A percentile compares a stretch with the other conserved stretches of the same genome.
Conservation (phyloP, 345 rosid genomes). For the Camelina sativa region DNA sequence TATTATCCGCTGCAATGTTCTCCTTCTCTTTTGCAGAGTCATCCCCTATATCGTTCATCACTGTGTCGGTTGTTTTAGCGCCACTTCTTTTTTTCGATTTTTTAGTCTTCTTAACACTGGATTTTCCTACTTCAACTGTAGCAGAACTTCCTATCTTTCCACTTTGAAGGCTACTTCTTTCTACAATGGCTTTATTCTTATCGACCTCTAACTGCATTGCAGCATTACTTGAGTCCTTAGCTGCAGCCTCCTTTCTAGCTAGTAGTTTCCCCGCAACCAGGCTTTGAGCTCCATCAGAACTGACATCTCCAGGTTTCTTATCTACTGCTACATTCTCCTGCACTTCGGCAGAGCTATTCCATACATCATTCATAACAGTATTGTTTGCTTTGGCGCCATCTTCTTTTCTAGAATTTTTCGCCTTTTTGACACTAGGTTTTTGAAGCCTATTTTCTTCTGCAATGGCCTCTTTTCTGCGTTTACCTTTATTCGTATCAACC, state of each 20-base stretch:
- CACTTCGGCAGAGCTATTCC: constrained; percentile 39
- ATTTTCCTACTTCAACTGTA: constrained; percentile 44
- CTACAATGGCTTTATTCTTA: neutral
- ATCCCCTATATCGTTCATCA: constrained; percentile 27
- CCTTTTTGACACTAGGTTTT: constrained; percentile 34
- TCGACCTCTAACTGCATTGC: constrained; percentile 1
- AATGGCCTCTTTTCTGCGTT: constrained; percentile 33
- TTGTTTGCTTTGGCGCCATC: constrained; percentile 26
- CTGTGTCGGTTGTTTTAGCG: constrained; percentile 10
- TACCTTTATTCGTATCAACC: constrained; percentile 35
- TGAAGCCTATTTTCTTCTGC: constrained; percentile 24
- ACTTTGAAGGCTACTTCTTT: constrained; percentile 18
- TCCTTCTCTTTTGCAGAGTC: constrained; percentile 54
- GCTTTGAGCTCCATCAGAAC: constrained; percentile 37
- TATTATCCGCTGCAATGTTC: constrained; percentile 43
- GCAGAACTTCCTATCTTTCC: constrained; percentile 41
- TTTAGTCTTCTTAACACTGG: constrained; percentile 33
- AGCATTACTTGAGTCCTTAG: constrained; percentile 16
- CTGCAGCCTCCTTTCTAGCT: constrained; percentile 37
- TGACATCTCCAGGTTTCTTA: constrained; percentile 21
- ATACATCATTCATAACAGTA: constrained; percentile 29
- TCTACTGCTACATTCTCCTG: constrained; percentile 53
- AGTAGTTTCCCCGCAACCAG: constrained; percentile 19
- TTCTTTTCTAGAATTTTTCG: constrained; percentile 33
- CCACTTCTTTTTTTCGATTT: constrained; percentile 36